Evolutionary conservation across 805 yeast species (phyloP).

Genomic region (Saccharomycopsis fodiens): DNA sequence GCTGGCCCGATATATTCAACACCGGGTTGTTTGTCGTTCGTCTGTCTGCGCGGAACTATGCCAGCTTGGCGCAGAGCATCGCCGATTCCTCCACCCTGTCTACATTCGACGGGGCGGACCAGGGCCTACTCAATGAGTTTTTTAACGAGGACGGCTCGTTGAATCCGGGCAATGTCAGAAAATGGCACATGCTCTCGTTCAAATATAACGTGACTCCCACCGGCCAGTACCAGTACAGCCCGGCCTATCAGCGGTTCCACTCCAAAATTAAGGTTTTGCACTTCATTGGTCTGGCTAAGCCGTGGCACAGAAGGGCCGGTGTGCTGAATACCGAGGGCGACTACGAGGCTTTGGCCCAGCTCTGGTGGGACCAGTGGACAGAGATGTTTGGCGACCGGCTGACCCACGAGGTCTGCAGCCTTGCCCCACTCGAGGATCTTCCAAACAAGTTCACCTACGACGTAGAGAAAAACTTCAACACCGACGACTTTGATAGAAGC

Average conservation of each 20-base stretch:
- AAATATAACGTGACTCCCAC: slow-evolving; percentile 72
- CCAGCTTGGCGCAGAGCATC: slow-evolving; percentile 24
- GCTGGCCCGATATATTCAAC: slow-evolving; percentile 89
- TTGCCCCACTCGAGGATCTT: background rate
- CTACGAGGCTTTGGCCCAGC: background rate
- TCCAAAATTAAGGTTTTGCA: slow-evolving; percentile 43
- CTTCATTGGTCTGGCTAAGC: slow-evolving; percentile 57
- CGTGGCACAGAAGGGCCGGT: slow-evolving; percentile 34
- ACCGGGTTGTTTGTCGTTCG: slow-evolving; percentile 62
- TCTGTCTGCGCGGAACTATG: slow-evolving; percentile 41
- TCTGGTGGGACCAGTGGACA: slow-evolving; percentile 9
- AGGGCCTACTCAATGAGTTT: slow-evolving; percentile 75
- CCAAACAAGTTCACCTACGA: background rate
- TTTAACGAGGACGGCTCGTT: slow-evolving; percentile 31
- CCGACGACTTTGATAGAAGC: background rate
- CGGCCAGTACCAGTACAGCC: slow-evolving; percentile 56
- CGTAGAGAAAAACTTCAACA: background rate
- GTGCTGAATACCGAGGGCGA: background rate
- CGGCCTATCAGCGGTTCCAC: slow-evolving; percentile 53
- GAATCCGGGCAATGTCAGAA: slow-evolving; percentile 19
- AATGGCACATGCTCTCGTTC: slow-evolving; percentile 73
- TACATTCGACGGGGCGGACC: slow-evolving; percentile 84
- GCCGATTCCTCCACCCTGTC: background rate
- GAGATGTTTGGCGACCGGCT: background rate
- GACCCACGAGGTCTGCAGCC: background rate